Conservation (phyloP, 306 rosid genomes). For the Sphenostylis stenocarpa region DNA sequence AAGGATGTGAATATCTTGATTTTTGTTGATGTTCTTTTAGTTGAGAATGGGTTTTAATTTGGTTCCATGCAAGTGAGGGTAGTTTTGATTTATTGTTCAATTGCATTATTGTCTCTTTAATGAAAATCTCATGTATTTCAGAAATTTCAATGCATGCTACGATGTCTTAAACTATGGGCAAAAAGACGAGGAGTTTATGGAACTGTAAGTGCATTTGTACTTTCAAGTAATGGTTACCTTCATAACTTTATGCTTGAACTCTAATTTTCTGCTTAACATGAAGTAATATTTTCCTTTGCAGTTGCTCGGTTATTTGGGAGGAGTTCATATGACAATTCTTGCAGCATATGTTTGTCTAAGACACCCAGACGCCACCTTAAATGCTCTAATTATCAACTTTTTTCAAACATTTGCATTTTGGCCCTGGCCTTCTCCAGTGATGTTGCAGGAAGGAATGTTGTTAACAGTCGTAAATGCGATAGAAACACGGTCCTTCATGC, state of each 20-base stretch:
- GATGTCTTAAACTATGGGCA: slow-evolving; percentile 58
- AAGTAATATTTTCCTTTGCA: slow-evolving; percentile 25
- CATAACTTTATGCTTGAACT: not conserved
- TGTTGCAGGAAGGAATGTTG: slow-evolving; percentile 40
- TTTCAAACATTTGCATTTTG: slow-evolving; percentile 49
- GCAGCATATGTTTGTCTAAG: slow-evolving; percentile 44
- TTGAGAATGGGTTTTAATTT: not conserved
- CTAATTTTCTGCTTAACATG: slow-evolving; percentile 26
- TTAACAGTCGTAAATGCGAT: slow-evolving; percentile 12
- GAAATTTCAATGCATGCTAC: slow-evolving; percentile 47
- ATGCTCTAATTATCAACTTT: slow-evolving; percentile 40
- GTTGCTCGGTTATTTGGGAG: slow-evolving; percentile 54
- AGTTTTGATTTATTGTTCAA: slow-evolving; percentile 17
- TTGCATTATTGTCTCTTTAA: slow-evolving; percentile 20
- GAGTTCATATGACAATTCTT: slow-evolving; percentile 51
- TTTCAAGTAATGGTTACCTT: slow-evolving; percentile 8
- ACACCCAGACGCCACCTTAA: slow-evolving; percentile 40
- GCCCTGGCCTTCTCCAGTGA: slow-evolving; percentile 54
- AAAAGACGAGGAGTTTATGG: slow-evolving; percentile 59
- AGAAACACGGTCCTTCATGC: slow-evolving; percentile 42
- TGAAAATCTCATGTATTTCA: slow-evolving; percentile 29
- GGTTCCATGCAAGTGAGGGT: not conserved
- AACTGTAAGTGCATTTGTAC: slow-evolving; percentile 44
- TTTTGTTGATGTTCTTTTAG: not conserved
- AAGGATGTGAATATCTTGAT: not conserved